Percentiles rank a stretch among this genome's conserved stretches.
These are phyloP conservation scores for Trichocladium uniseriatum DNA, from an alignment of 495 filamentous ascomycete species.

Conservation along the genomic window DNA sequence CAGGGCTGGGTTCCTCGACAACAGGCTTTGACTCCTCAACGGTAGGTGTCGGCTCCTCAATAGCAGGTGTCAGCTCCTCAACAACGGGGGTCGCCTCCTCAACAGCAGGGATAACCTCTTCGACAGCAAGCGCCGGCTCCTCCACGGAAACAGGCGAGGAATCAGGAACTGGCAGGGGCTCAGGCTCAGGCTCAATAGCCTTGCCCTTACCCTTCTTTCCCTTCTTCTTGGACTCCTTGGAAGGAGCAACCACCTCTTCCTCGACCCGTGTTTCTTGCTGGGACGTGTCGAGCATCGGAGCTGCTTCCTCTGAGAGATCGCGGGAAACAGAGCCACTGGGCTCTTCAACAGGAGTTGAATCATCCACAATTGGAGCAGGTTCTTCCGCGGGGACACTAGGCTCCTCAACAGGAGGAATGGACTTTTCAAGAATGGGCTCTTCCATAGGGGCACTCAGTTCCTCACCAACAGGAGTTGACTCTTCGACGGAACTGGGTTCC, in stretches of 20 bases:
- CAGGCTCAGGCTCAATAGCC: constrained; percentile 4
- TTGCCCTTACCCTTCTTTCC: constrained; percentile 5
- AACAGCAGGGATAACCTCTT: neutral
- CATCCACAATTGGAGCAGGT: neutral
- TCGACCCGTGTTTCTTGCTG: neutral
- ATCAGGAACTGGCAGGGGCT: constrained; percentile 7
- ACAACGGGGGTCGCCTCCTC: neutral
- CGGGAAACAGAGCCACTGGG: neutral
- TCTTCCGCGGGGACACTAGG: neutral
- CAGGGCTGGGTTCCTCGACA: neutral
- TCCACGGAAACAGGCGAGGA: neutral
- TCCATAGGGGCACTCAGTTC: neutral
- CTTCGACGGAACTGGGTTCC: neutral
- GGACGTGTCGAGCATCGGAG: neutral
- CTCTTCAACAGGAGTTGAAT: neutral
- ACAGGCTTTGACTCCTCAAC: neutral
- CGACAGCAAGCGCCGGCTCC: neutral
- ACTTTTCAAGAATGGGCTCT: neutral
- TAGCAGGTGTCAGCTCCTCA: neutral
- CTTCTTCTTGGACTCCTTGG: constrained; percentile 22
- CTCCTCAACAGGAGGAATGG: neutral
- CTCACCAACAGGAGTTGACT: neutral
- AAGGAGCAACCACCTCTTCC: constrained; percentile 5
- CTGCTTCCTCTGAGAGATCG: neutral
- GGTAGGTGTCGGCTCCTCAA: neutral